A percentile compares a stretch with the other conserved stretches of the same genome.
These are phyloP conservation scores for Solanum sitiens DNA, from an alignment of 257 asterid genomes.

Conservation along the genomic window DNA sequence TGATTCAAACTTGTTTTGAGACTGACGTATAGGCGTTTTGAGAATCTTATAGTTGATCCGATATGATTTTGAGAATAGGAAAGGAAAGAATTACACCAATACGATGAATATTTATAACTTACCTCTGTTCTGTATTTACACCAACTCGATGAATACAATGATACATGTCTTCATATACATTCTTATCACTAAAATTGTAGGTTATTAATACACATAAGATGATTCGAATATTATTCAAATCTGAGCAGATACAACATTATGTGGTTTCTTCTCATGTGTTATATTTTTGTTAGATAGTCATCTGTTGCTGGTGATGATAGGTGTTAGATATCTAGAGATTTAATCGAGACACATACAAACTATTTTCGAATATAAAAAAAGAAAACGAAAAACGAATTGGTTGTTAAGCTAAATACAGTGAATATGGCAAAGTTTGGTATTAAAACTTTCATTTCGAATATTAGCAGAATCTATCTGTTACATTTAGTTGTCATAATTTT, in stretches of 20 bases:
- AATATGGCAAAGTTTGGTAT: neutral
- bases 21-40: neutral
- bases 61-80: neutral
- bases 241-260: too few relatives aligned
- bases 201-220: neutral
- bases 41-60: neutral
- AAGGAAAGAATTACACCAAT: neutral
- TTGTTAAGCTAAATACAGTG: neutral
- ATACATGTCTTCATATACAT: neutral
- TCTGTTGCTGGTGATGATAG: rapidly evolving
- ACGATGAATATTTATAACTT: neutral
- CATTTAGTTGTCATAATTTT: neutral
- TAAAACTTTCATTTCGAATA: neutral
- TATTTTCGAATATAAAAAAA: too few relatives aligned
- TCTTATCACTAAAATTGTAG: neutral
- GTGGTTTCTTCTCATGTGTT: too few relatives aligned
- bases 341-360: too few relatives aligned
- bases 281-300: too few relatives aligned
- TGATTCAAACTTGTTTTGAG: neutral
- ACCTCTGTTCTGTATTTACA: neutral
- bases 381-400: neutral
- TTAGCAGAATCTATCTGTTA: neutral
- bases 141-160: neutral
- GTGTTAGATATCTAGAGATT: neutral
- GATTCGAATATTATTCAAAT: neutral